Evolutionary conservation across 345 rosid species (phyloP).

Genomic region (Aquilaria malaccensis): DNA sequence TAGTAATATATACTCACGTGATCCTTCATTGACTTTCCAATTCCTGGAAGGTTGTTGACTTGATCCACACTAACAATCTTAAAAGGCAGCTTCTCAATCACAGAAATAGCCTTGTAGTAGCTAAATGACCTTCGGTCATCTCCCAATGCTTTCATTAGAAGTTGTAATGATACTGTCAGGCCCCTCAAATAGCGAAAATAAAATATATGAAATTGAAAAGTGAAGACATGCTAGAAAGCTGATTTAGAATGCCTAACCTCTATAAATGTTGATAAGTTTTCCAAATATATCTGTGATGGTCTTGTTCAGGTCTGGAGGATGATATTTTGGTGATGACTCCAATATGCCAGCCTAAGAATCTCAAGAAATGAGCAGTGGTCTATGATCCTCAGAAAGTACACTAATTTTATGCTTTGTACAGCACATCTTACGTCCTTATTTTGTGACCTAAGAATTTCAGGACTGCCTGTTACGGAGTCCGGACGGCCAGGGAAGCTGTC

Average conservation of each 20-base stretch:
- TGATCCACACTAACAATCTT: slow-evolving; percentile 80
- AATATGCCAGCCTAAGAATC: slow-evolving; percentile 10
- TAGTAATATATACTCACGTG: slow-evolving; percentile 54
- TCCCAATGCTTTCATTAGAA: slow-evolving; percentile 63
- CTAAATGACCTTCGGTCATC: slow-evolving; percentile 93
- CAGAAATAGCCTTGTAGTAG: slow-evolving; percentile 85
- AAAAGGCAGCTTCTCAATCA: slow-evolving; percentile 79
- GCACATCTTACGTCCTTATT: slow-evolving; percentile 41
- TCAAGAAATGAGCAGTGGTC: slow-evolving; percentile 4
- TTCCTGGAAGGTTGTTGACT: slow-evolving; percentile 75
- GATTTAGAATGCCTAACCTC: slow-evolving; percentile 37
- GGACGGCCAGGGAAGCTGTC: slow-evolving; percentile 26
- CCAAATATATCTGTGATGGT: slow-evolving; percentile 82
- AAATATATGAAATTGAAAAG: background rate
- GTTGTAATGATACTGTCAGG: slow-evolving; percentile 13
- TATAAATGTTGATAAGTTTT: slow-evolving; percentile 78
- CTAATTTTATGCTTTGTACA: slow-evolving; percentile 3
- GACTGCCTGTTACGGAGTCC: slow-evolving; percentile 25
- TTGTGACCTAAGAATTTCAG: slow-evolving; percentile 25
- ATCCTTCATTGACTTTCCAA: slow-evolving; percentile 93
- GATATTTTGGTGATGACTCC: slow-evolving; percentile 43
- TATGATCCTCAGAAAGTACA: background rate
- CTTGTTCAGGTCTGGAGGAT: slow-evolving; percentile 84
- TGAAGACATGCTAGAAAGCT: too few relatives aligned
- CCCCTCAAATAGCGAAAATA: background rate